These are phyloP conservation scores for Neurospora sp. DNA, from an alignment of 495 filamentous ascomycete genomes.

Conservation along the genomic window DNA sequence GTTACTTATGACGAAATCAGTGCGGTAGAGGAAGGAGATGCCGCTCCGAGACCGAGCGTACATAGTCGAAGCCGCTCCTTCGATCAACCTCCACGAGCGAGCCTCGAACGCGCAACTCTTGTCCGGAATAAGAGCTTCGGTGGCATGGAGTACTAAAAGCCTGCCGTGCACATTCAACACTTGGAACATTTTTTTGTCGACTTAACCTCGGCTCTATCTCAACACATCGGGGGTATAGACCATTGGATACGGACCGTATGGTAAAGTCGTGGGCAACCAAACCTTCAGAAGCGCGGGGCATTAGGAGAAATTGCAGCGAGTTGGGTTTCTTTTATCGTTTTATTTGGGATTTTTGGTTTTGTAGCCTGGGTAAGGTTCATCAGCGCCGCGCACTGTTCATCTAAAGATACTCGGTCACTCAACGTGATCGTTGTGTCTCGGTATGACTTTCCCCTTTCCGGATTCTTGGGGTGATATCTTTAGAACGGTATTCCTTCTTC, in stretches of 20 bases:
- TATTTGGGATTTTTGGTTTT: not conserved
- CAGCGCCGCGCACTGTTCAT: not conserved
- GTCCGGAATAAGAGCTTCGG: constrained; percentile 38
- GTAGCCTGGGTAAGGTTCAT: not conserved
- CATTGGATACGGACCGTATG: not conserved
- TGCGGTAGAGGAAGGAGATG: constrained; percentile 33
- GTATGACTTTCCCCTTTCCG: not conserved
- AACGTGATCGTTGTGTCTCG: not conserved
- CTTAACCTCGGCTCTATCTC: not conserved
- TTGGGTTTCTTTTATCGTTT: not conserved
- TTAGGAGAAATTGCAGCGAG: not conserved
- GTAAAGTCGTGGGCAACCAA: not conserved
- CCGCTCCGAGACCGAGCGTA: constrained; percentile 9
- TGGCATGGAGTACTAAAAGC: constrained; percentile 31
- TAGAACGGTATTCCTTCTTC: not conserved
- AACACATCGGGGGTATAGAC: not conserved
- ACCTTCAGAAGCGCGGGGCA: not conserved
- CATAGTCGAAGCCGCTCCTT: constrained; percentile 17
- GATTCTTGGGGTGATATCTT: not conserved
- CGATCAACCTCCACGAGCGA: constrained; percentile 28
- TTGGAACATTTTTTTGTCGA: not conserved
- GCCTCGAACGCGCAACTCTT: constrained; percentile 32
- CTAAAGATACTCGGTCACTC: not conserved
- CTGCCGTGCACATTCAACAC: not conserved
- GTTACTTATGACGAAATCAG: constrained; percentile 23